Conservation (phyloP, 441 rosid genomes). For the Populus tomentosa region DNA sequence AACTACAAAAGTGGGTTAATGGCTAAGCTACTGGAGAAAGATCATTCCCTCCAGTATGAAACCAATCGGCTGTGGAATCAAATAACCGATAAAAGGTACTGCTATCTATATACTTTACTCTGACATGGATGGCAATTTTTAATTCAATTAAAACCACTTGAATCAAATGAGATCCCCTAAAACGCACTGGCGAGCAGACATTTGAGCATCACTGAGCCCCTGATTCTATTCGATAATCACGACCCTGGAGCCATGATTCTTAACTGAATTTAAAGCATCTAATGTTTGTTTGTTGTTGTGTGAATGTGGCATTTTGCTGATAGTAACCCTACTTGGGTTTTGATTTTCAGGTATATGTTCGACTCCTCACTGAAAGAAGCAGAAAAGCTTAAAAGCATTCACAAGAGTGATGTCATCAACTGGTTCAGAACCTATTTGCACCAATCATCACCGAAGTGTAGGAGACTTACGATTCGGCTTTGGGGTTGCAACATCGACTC, state of each 20-base stretch:
- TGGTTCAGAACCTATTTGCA: conserved; percentile 72
- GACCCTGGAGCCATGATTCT: not conserved
- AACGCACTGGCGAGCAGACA: no score
- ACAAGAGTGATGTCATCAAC: conserved; percentile 54
- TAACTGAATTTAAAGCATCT: no score
- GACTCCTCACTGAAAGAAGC: conserved; percentile 71
- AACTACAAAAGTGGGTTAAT: conserved; percentile 72
- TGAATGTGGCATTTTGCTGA: not conserved
- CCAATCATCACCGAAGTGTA: conserved; percentile 64
- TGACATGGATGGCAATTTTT: not conserved
- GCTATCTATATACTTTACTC: conserved; percentile 1
- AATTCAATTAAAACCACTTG: not conserved
- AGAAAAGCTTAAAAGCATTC: conserved; percentile 56
- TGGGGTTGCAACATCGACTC: conserved; percentile 85
- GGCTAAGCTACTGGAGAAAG: conserved; percentile 86
- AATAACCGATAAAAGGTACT: conserved; percentile 80
- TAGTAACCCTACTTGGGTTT: not conserved
- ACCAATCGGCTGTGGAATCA: conserved; percentile 85
- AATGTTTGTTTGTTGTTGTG: not conserved
- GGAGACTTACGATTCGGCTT: conserved; percentile 75
- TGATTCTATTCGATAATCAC: not conserved
- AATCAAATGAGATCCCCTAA: not conserved
- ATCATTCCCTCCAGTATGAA: conserved; percentile 78
- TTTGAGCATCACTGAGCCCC: no score
- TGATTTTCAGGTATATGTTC: conserved; percentile 66